A percentile compares a stretch with the other conserved stretches of the same genome.
phyloP scores from a whole-genome alignment of 805 yeast species.

The Candida endomychidarum region DNA sequence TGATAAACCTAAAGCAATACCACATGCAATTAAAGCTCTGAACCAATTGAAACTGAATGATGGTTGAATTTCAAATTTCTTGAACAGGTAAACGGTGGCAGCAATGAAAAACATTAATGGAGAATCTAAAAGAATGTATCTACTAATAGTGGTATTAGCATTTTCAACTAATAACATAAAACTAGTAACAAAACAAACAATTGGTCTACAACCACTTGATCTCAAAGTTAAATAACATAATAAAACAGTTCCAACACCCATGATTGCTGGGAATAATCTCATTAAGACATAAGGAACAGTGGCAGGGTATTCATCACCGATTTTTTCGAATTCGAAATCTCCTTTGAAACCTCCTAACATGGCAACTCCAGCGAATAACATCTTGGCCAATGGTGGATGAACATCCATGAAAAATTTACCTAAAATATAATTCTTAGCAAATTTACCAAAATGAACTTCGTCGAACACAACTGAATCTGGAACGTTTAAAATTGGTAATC shows the following conservation, averaged over 20 bases:
- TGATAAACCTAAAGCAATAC: conserved; percentile 71
- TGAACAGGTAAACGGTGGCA: conserved; percentile 61
- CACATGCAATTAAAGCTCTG: conserved; percentile 61
- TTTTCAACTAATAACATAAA: conserved; percentile 63
- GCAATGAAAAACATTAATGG: conserved; percentile 79
- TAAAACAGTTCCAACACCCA: conserved; percentile 68
- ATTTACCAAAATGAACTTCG: conserved; percentile 96
- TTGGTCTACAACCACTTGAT: conserved; percentile 67
- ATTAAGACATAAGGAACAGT: conserved; percentile 62
- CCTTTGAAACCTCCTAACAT: conserved; percentile 70
- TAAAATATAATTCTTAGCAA: conserved; percentile 75
- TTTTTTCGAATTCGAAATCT: conserved; percentile 61
- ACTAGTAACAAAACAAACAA: conserved; percentile 58
- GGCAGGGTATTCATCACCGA: conserved; percentile 63
- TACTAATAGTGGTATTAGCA: conserved; percentile 67
- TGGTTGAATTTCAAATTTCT: conserved; percentile 61
- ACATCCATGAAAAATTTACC: conserved; percentile 71
- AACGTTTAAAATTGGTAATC: conserved; percentile 57
- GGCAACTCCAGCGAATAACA: conserved; percentile 73
- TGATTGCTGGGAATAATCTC: conserved; percentile 67
- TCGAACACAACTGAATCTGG: conserved; percentile 90
- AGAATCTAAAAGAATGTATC: conserved; percentile 73
- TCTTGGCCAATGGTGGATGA: conserved; percentile 78
- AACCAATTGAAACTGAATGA: conserved; percentile 62
- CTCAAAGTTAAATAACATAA: conserved; percentile 68